Evolutionary conservation across 2,329 filamentous ascomycete species (phyloP), one percentile per base, ranked within the genome.

Genomic region (Pseudogymnoascus sp.): DNA sequence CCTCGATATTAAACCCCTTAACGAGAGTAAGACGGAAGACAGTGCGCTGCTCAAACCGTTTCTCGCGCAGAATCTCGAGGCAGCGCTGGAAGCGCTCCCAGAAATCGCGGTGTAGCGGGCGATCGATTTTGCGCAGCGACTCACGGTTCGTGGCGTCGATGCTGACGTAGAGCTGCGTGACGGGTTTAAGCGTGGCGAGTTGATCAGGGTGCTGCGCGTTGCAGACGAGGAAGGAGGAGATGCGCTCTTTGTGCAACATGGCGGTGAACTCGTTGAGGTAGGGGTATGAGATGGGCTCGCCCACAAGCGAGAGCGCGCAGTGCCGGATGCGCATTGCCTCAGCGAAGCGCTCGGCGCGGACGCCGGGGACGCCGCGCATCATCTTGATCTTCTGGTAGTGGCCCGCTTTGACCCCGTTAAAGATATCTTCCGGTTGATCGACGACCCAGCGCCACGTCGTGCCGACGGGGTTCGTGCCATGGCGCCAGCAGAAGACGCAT

Each of bases 371-470:
- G 61, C 93, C 94, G 60, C 91, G 89, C 81, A 97, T 83, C 89
- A 95, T 94, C 75, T 96, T 96, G 77, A 97, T 97, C 77, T 97
- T 97, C 72, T 93, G 88, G 80, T 97, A 97, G 75, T 97, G 94
- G 14, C 89, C 90, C 64, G 88, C 87, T 73, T 95, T 96, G 66
- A 96, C 91, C 59, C 93, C 93, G 38, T 89, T 78, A 72, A 97
- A 96, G 69, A 97, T 96, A 69, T 92, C 75, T 23, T 96, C 89
- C 0, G 93, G 92, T 0, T 91, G 88, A 72, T 97, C 94, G 31
- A 97, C 91, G 60, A 92, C 85, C 93, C 93, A 99, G 65, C 93
- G 87, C 93, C 94, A 97, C 4, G 89, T 96, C 2, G 94, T 97
- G 58, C 92, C 92, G 0, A 97, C 94, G 0, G 93, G 93, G 73